Base-by-base conservation (phyloP, 164 flowering plant genomes). In the Piper longum region DNA sequence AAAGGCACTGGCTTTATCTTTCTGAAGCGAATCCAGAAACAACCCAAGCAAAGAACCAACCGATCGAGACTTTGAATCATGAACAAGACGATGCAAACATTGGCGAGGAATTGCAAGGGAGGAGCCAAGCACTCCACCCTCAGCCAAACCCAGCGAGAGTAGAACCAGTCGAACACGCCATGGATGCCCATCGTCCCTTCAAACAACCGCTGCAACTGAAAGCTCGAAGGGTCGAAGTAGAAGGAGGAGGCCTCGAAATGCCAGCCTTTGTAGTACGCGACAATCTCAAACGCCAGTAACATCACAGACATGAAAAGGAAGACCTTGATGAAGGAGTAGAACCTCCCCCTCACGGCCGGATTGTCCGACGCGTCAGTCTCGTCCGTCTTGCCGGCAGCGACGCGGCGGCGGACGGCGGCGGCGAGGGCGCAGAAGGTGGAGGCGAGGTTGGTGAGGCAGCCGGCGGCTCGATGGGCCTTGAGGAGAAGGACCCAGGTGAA, bases 401-500 rank as follows among this genome's bases (percentile, higher is more conserved):
- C 66, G 0, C 97, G 92, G 71, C 92, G 95, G 18, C 82, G 78
- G 8, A 93, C 65, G 59, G 85, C 84, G 57, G 95, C 62, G 52
- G 76, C 82, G 48, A 91, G 77, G 36, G 36, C 36, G 36, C 36
- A 26, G 36, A 26, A 26, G 36, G 36, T 26, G 36, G 36, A 26
- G 36, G 36, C 36, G 36, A 26, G 36, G 60, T 87, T 90, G 52
- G 99, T 74, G 1, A 90, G 68, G 65, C 97, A 93, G 2, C 97
- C 97, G 44, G 97, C 97, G 60, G 98, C 98, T 39, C 77, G 74
- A 75, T 93, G 96, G 64, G 98, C 98, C 65, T 80, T 88, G 19
- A 93, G 79, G 67, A 93, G 86, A 51, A 93, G 85, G 41, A 93
- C 97, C 97, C 97, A 90, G 0, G 99, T 93, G 69, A 93, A 81